These are phyloP conservation scores for Russula vinacea DNA, from an alignment of 768 basidiomycete genomes.

Conservation along the genomic window DNA sequence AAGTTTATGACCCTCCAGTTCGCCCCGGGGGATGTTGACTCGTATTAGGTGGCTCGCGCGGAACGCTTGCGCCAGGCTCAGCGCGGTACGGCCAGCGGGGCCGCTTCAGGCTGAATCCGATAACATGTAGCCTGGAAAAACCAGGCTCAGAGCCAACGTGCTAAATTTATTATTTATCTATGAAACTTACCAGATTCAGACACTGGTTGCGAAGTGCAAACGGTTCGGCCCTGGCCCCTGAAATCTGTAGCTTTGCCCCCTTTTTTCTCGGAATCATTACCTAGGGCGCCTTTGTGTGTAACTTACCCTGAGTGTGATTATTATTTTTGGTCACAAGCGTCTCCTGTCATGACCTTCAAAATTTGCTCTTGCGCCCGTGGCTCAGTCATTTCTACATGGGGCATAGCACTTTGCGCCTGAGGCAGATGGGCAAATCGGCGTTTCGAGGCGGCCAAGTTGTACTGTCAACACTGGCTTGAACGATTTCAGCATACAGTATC, in stretches of 20 bases:
- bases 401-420: conserved; percentile 11
- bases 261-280: not conserved
- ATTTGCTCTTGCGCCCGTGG: conserved; percentile 10
- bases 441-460: not conserved
- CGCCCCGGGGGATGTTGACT: not conserved
- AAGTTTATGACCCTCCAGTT: conserved; percentile 1
- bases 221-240: not conserved
- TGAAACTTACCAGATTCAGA: not conserved
- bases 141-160: not conserved
- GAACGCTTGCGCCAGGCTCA: conserved; percentile 6
- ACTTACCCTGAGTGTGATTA: not conserved
- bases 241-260: not conserved
- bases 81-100: not conserved
- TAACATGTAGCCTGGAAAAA: not conserved
- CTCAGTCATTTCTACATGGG: conserved; percentile 7
- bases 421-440: not conserved
- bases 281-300: not conserved
- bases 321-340: not conserved
- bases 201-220: not conserved
- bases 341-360: not conserved
- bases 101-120: not conserved
- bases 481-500: no score
- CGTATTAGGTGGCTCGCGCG: conserved; percentile 3
- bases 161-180: not conserved
- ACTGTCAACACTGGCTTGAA: no score